A percentile compares a stretch with the other conserved stretches of the same genome.
Evolutionary conservation across 2,329 filamentous ascomycete species (phyloP).

Genomic region (Atkinsonella texensis): DNA sequence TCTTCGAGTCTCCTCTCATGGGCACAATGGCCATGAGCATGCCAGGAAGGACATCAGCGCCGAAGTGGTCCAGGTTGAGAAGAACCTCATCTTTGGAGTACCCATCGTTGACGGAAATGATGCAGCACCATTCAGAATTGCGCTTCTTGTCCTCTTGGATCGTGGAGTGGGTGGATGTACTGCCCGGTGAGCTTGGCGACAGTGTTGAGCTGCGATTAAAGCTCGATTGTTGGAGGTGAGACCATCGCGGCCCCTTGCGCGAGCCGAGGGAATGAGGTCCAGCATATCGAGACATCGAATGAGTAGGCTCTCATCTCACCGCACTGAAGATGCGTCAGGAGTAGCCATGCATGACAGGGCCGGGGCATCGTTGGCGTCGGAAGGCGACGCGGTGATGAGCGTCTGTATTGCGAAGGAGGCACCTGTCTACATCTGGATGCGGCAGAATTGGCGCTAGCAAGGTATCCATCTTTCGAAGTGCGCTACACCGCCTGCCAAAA

Average conservation of each 20-base stretch:
- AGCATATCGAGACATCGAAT: conserved; percentile 30
- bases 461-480: neutral
- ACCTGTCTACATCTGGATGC: neutral
- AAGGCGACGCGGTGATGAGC: neutral
- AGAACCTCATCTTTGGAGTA: conserved; percentile 70
- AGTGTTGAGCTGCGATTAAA: conserved; percentile 30
- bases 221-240: conserved; percentile 41
- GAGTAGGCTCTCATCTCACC: conserved; percentile 10
- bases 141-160: conserved; percentile 21
- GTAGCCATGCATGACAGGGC: conserved; percentile 5
- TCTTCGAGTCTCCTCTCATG: conserved; percentile 38
- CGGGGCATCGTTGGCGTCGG: conserved; percentile 1
- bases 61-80: conserved; percentile 62
- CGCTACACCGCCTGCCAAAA: conserved; percentile 1
- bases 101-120: conserved; percentile 54
- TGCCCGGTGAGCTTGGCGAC: conserved; percentile 34
- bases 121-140: conserved; percentile 35
- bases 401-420: neutral
- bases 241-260: conserved; percentile 37
- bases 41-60: conserved; percentile 49
- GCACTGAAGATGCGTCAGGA: neutral
- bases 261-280: conserved; percentile 26
- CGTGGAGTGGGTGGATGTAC: conserved; percentile 38
- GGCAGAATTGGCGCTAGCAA: neutral
- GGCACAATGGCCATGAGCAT: conserved; percentile 62